Base-by-base conservation (phyloP, 768 basidiomycete genomes). In the Clitopilus hobsonii region DNA sequence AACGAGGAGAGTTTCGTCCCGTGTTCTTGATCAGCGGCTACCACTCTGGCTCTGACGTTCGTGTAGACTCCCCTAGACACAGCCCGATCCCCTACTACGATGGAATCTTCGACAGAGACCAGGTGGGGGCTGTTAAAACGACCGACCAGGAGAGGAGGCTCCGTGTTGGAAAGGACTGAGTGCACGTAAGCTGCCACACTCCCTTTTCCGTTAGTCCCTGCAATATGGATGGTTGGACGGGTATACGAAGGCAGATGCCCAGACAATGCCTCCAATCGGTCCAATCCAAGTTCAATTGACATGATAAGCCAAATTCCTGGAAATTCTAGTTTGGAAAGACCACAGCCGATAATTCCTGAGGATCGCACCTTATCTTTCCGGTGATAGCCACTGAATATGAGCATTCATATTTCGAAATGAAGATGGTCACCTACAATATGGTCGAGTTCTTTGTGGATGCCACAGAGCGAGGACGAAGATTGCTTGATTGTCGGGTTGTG, bases 161-260 rank as follows among this genome's bases (percentile, higher is more conserved):
- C 69, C 5, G 86, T 77, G 5, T 77, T 69, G 4, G 67, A 65
- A 6, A 98, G 72, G 61, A 92, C 88, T 38, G 91, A 91, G 0
- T 91, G 83, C 10, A 97, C 68, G 29, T 94, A 74, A 5, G 88
- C 86, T 0, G 93, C 86, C 11, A 96, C 92, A 61, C 91, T 95
- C 29, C 97, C 97, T 69, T 98, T 99, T 7, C 96, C 96, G 70
- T 99, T 98, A 0, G 97, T 99, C 0, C 97, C 97, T 6, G 94
- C 86, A 55, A 98, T 80, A 64, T 99, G 97, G 29, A 91, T 76
- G 0, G 94, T 92, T 0, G 94, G 96, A 1, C 91, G 80, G 0
- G 76, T 82, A 63, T 89, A 88, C 0, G 75, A 70, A 0, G 82
- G 84, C 4, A 96, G 70, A 60, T 76, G 63, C 2, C 66, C 55